A percentile compares a stretch with the other conserved stretches of the same genome.
phyloP scores from a whole-genome alignment of 2,329 filamentous ascomycete genomes.

The Trichocomaceae sp. region DNA sequence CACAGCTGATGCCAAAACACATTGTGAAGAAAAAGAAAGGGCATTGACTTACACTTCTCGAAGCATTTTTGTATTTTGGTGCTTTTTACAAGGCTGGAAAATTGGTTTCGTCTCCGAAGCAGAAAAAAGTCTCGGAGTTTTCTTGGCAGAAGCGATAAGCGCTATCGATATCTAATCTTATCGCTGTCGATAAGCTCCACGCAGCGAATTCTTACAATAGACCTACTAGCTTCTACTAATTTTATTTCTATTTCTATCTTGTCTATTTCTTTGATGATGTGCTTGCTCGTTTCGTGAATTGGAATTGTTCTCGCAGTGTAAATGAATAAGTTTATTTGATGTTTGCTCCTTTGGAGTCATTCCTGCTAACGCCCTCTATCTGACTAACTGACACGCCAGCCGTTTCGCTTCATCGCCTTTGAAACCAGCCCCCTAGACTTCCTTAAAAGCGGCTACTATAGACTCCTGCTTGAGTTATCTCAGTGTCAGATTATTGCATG shows the following conservation, averaged over 20 bases:
- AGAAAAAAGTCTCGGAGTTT: background rate
- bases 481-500: background rate
- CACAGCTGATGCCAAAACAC: too few species aligned
- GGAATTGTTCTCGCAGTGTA: background rate
- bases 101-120: background rate
- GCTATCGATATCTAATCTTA: slow-evolving; percentile 14
- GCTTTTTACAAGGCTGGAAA: background rate
- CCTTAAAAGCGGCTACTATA: background rate
- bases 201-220: background rate
- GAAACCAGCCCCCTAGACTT: slow-evolving; percentile 1
- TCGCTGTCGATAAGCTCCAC: slow-evolving; percentile 3
- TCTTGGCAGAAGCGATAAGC: slow-evolving; percentile 8
- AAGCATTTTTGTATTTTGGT: slow-evolving; percentile 27
- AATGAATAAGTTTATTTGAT: background rate
- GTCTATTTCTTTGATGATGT: background rate
- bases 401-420: slow-evolving; percentile 7
- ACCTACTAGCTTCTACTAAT: too few species aligned
- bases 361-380: background rate
- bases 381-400: background rate
- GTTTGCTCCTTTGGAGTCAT: background rate
- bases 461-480: background rate
- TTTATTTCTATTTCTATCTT: background rate
- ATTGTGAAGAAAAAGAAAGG: background rate
- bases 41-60: slow-evolving; percentile 37
- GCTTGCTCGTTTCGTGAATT: background rate